These are phyloP conservation scores for Pinus taeda DNA, from an alignment of 75 land plant species.

Conservation along the genomic window DNA sequence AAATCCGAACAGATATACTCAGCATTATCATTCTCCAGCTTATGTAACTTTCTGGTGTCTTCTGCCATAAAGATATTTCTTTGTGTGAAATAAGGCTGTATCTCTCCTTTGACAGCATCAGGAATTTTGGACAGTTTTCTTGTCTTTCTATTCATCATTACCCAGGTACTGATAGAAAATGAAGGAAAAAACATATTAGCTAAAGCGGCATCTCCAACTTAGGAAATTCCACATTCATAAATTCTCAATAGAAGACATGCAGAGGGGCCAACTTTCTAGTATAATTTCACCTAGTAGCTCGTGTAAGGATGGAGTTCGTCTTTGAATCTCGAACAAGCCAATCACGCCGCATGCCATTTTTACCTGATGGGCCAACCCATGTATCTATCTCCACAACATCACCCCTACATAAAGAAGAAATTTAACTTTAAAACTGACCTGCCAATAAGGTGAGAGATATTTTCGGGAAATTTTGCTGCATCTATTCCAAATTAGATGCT, in stretches of 20 bases:
- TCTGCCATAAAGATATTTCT: constrained; percentile 37
- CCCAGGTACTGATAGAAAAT: constrained; percentile 68
- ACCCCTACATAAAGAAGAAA: constrained; percentile 48
- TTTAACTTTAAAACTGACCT: neutral
- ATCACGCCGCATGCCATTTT: constrained; percentile 93
- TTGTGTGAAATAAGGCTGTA: constrained; percentile 41
- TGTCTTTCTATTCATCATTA: constrained; percentile 78
- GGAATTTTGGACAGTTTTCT: constrained; percentile 55
- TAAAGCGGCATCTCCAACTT: neutral
- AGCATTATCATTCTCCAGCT: constrained; percentile 55
- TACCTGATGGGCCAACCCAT: constrained; percentile 83
- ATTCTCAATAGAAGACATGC: too few relatives aligned
- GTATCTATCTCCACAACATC: constrained; percentile 87
- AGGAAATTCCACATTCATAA: neutral
- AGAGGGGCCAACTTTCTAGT: too few relatives aligned
- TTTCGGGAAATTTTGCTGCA: neutral
- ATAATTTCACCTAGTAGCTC: constrained; percentile 67
- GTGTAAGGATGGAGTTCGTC: constrained; percentile 56
- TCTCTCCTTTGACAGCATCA: constrained; percentile 39
- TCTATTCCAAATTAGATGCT: neutral
- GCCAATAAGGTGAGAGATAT: neutral
- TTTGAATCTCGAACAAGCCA: constrained; percentile 69
- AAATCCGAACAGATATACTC: constrained; percentile 45
- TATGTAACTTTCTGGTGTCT: constrained; percentile 43
- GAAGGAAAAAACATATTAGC: neutral